phyloP scores from a whole-genome alignment of 164 flowering plant genomes.

The Aristolochia fimbriata region DNA sequence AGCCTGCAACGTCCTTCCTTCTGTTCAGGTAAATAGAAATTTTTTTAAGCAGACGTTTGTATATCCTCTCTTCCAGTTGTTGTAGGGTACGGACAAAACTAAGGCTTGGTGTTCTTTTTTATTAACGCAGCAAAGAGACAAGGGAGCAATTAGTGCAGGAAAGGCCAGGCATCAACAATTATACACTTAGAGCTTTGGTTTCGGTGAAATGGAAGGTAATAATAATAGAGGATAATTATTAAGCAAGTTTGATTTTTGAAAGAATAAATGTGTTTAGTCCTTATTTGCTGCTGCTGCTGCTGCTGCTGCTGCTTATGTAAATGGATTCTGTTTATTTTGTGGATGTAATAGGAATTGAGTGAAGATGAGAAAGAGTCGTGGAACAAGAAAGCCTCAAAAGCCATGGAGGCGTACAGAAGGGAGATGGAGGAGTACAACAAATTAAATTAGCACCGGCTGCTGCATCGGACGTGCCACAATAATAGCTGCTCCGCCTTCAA shows the following conservation, averaged over 20 bases:
- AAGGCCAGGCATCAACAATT: constrained; percentile 46
- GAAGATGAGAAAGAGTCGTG: constrained; percentile 60
- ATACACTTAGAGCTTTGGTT: constrained; percentile 57
- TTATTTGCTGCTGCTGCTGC: too few relatives aligned
- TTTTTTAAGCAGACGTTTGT: not conserved
- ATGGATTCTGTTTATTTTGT: not conserved
- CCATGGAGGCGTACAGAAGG: constrained; percentile 79
- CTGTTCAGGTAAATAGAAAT: constrained; percentile 40
- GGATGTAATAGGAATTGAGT: constrained; percentile 43
- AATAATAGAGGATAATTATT: too few relatives aligned
- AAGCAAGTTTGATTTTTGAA: too few relatives aligned
- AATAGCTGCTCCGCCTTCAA: too few relatives aligned
- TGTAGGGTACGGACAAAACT: not conserved
- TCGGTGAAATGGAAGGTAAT: constrained; percentile 89
- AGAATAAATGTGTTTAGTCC: not conserved
- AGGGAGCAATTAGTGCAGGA: constrained; percentile 57
- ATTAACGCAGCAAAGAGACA: constrained; percentile 55
- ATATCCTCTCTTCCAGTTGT: not conserved
- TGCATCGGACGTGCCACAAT: too few relatives aligned
- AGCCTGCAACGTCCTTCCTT: constrained; percentile 79
- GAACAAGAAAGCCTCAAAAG: constrained; percentile 58
- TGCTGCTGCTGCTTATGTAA: not conserved
- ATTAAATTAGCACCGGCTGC: constrained; percentile 10
- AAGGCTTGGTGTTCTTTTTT: not conserved
- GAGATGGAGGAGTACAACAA: constrained; percentile 77